Evolutionary conservation across 1,139 yeast species (phyloP).

Genomic region (Taphrina communis): DNA sequence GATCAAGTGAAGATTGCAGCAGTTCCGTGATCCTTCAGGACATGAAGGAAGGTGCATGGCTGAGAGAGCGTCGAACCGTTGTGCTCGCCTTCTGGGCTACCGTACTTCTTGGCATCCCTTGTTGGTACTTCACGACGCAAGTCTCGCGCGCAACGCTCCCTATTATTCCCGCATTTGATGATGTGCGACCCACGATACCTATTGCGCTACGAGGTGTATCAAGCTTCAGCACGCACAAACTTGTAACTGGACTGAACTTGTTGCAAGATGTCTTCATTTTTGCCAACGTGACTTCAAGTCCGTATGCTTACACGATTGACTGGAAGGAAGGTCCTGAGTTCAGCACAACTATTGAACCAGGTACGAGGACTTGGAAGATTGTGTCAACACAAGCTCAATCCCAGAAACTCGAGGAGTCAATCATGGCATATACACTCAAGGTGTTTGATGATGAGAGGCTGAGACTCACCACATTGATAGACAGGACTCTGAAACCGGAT

Average conservation of each 20-base stretch:
- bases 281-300: constrained; percentile 55
- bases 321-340: constrained; percentile 6
- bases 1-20: no score
- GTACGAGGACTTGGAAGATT: constrained; percentile 55
- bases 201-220: constrained; percentile 51
- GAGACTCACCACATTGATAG: not conserved
- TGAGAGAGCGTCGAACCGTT: constrained; percentile 22
- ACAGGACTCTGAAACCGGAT: constrained; percentile 7
- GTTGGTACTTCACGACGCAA: constrained; percentile 73
- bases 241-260: constrained; percentile 50
- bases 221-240: constrained; percentile 64
- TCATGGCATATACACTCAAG: constrained; percentile 7
- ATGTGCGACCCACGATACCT: constrained; percentile 16
- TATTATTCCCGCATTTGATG: constrained; percentile 47
- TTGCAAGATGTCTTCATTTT: constrained; percentile 45
- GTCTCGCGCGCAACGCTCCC: constrained; percentile 80
- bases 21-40: no score
- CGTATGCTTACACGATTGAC: constrained; percentile 10
- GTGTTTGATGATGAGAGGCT: constrained; percentile 16
- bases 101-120: constrained; percentile 69
- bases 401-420: constrained; percentile 27
- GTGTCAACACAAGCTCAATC: constrained; percentile 51
- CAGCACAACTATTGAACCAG: not conserved
- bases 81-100: constrained; percentile 49
- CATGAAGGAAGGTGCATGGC: constrained; percentile 11